Base-by-base conservation (phyloP, 208 protist genomes). In the Acanthamoeba castellanii region DNA sequence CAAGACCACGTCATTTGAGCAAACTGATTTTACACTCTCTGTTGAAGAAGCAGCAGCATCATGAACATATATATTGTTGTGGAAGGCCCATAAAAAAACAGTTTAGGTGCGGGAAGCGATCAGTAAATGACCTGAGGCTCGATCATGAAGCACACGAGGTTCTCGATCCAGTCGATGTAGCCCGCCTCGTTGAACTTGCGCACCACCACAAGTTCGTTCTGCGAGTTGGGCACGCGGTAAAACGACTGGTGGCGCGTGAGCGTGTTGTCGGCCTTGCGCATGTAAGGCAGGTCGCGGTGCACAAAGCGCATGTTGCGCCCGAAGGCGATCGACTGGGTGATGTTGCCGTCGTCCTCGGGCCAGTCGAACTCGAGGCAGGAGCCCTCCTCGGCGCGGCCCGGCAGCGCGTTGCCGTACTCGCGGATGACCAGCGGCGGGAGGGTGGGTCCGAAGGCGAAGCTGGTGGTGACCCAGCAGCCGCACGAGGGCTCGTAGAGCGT, bases 401-500 rank as follows among this genome's bases (percentile, higher is more conserved):
- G 70, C 7, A 78, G 70, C 16, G 70, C n/a, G 70, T 78, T 78
- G 34, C 70, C 70, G 70, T 78, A 78, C 70, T 78, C 70, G 70
- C 1, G 4, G 34, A 78, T 30, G 70, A 30, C n/a, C 27, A 70
- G 70, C 25, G n/a, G 70, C 14, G 34, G n/a, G 70, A 70, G 20
- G 27, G 9, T 8, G 0, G 30, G 7, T 0, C 70, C 70, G 16
- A 27, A 30, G 8, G 30, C 70, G 70, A 27, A 34, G 70, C 32
- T 78, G 2, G 32, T 20, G 32, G 70, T 78, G 70, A 78, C 20
- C 70, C 70, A 78, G 34, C 70, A 78, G 16, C 70, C 70, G 34
- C 70, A 78, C n/a, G 70, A 47, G 16, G n/a, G 7, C 25, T 45
- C 34, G 70, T 78, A 78, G 25, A 27, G 16, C 30, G 70, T 78